Conservation (phyloP, 83 land plant genomes). For the Larix sibirica region DNA sequence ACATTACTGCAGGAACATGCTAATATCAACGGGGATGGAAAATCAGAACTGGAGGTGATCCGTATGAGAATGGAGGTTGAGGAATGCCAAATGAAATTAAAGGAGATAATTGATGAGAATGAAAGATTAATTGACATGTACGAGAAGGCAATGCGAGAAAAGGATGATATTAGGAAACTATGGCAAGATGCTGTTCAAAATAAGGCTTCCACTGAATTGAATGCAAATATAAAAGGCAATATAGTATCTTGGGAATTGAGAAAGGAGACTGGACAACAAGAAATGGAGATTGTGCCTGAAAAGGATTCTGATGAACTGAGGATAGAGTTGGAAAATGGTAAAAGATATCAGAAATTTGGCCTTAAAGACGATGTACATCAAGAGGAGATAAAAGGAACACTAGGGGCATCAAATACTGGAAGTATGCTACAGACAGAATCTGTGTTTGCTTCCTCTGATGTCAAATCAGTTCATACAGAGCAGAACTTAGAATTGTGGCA, state of each 20-base stretch:
- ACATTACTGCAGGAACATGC: not conserved
- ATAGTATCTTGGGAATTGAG: not conserved
- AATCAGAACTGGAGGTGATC: conserved; percentile 1
- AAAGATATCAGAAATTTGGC: not conserved
- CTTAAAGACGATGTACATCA: not conserved
- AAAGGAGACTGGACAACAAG: not conserved
- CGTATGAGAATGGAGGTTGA: conserved; percentile 20
- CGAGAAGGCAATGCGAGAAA: conserved; percentile 76
- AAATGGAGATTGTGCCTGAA: not conserved
- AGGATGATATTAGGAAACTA: conserved; percentile 46
- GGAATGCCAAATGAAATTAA: conserved; percentile 43
- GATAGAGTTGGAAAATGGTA: not conserved
- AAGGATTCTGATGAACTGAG: not conserved
- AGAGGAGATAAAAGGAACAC: not conserved
- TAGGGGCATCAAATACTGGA: not conserved
- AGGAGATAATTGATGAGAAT: conserved; percentile 65
- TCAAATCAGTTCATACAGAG: not conserved
- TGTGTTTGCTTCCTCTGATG: not conserved
- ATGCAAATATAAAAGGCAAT: not conserved
- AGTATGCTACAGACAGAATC: not conserved
- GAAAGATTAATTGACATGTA: conserved; percentile 54
- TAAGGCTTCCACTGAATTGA: not conserved
- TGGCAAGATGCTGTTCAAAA: conserved; percentile 19
- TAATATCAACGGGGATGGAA: not conserved
- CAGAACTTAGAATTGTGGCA: conserved; percentile 4